A percentile compares a stretch with the other conserved stretches of the same genome.
Conservation (phyloP, 225 moss, liverwort and hornwort genomes). For the Sphagnum tenellum region DNA sequence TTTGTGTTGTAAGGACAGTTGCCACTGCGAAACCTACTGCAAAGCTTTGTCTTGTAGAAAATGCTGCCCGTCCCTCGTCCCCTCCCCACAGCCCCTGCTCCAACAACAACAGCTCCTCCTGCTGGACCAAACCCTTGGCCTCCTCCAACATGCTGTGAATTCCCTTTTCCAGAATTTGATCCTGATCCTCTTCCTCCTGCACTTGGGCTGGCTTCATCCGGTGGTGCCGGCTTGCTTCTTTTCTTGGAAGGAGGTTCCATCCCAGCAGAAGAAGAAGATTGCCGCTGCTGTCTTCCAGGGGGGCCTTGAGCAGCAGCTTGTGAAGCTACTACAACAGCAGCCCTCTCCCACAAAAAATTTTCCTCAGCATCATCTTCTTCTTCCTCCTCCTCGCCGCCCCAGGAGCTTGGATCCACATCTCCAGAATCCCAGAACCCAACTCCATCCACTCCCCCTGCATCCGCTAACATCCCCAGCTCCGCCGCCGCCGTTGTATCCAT, state of each 20-base stretch:
- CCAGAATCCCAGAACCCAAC: constrained; percentile 46
- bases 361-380: constrained; percentile 16
- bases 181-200: constrained; percentile 15
- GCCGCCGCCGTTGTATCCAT: constrained; percentile 97
- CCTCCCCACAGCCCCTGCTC: constrained; percentile 40
- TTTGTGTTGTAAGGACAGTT: constrained; percentile 93
- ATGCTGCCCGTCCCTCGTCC: constrained; percentile 81
- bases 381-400: constrained; percentile 18
- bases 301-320: constrained; percentile 6
- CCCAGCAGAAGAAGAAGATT: constrained; percentile 5
- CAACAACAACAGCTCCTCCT: constrained; percentile 17
- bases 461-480: constrained; percentile 61
- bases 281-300: constrained; percentile 9
- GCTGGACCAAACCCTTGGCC: constrained; percentile 25
- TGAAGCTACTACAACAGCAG: constrained; percentile 5
- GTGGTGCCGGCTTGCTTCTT: constrained; percentile 25
- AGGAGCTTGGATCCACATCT: constrained; percentile 19
- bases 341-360: constrained; percentile 14
- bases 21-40: constrained; percentile 83
- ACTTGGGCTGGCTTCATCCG: constrained; percentile 5
- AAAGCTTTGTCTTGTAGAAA: constrained; percentile 90
- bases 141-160: constrained; percentile 9
- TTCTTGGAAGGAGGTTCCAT: constrained; percentile 45
- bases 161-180: constrained; percentile 15
- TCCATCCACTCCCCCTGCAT: constrained; percentile 18